These are phyloP conservation scores for Colletotrichum sp. DNA, from an alignment of 2,329 filamentous ascomycete genomes.

Conservation along the genomic window DNA sequence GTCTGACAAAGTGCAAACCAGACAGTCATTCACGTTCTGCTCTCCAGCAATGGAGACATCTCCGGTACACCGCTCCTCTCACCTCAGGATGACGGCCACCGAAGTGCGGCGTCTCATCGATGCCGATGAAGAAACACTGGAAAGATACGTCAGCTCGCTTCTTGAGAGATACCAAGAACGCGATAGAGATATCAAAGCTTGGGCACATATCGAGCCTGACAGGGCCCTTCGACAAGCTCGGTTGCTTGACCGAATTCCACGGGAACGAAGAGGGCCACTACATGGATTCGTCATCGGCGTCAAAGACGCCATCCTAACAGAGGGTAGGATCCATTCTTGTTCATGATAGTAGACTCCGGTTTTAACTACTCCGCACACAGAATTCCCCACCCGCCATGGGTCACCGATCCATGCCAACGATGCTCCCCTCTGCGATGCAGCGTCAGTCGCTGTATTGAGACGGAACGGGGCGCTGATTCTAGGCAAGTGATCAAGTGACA, in stretches of 20 bases:
- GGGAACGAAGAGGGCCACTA: slow-evolving; percentile 53
- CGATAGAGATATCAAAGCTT: slow-evolving; percentile 51
- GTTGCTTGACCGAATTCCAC: slow-evolving; percentile 52
- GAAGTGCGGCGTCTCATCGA: neutral
- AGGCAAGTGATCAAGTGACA: slow-evolving; percentile 25
- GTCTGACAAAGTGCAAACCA: neutral
- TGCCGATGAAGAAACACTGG: slow-evolving; percentile 46
- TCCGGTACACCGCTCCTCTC: neutral
- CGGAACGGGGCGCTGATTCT: slow-evolving; percentile 61
- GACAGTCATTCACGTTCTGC: neutral
- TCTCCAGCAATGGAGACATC: neutral
- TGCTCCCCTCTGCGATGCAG: slow-evolving; percentile 54
- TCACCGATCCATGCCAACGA: slow-evolving; percentile 57
- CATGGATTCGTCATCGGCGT: slow-evolving; percentile 62
- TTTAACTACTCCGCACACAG: slow-evolving; percentile 26
- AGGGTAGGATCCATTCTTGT: slow-evolving; percentile 36
- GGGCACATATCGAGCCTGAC: slow-evolving; percentile 50
- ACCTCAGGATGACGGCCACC: neutral
- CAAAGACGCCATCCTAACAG: slow-evolving; percentile 64
- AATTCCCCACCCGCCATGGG: slow-evolving; percentile 61
- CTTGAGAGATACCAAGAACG: slow-evolving; percentile 48
- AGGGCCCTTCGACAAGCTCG: slow-evolving; percentile 54
- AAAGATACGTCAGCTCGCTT: slow-evolving; percentile 51
- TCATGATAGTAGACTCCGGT: neutral
- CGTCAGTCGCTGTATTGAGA: slow-evolving; percentile 54